These are phyloP conservation scores for Royoungia palumana DNA, from an alignment of 768 basidiomycete species.

Conservation along the genomic window DNA sequence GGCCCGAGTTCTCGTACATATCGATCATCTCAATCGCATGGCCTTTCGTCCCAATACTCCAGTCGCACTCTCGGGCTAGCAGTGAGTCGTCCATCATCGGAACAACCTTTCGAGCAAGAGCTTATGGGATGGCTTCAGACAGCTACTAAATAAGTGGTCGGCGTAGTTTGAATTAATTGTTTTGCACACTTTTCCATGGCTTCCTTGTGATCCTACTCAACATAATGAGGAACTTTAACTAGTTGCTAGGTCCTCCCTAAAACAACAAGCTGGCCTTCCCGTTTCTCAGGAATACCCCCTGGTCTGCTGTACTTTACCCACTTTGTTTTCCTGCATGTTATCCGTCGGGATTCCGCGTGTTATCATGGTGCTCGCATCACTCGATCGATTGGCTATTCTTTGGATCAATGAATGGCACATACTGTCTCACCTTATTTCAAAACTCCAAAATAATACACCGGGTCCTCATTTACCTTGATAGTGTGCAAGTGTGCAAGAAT, in stretches of 20 bases:
- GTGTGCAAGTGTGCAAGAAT: constrained; percentile 1
- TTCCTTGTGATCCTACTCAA: constrained; percentile 8
- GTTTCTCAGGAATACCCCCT: constrained; percentile 34
- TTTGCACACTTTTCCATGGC: constrained; percentile 1
- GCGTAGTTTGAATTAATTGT: constrained; percentile 13
- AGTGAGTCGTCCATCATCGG: constrained; percentile 48
- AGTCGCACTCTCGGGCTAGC: constrained; percentile 71
- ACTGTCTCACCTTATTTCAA: constrained; percentile 1
- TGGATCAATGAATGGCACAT: constrained; percentile 6
- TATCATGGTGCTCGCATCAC: constrained; percentile 39
- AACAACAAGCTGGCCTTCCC: constrained; percentile 37
- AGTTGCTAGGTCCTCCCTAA: constrained; percentile 27
- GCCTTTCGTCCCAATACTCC: constrained; percentile 70
- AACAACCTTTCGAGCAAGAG: constrained; percentile 34
- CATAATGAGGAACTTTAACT: constrained; percentile 18
- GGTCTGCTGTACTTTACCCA: constrained; percentile 42
- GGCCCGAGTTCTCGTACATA: constrained; percentile 64
- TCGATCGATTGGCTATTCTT: constrained; percentile 23
- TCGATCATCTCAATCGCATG: constrained; percentile 64
- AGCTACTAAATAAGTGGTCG: constrained; percentile 28
- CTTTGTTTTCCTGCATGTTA: constrained; percentile 33
- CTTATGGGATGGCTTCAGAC: constrained; percentile 38
- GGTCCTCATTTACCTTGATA: neutral
- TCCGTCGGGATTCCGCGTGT: constrained; percentile 35
- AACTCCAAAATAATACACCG: neutral